Base-by-base conservation (phyloP, 179 eudicot species). In the Carnegiea gigantea region DNA sequence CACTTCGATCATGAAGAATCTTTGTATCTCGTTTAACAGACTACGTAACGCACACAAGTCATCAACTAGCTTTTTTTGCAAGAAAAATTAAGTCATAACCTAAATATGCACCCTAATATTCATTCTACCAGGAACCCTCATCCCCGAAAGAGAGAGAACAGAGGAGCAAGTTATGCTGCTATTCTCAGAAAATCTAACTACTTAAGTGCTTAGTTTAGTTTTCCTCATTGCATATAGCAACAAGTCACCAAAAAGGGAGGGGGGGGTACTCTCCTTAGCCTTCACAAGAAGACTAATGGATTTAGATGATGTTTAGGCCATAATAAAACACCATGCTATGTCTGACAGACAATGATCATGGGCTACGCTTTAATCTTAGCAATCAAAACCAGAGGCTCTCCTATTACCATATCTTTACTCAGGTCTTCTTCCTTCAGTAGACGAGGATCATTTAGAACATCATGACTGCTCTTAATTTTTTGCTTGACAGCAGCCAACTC, bases 371-470 rank as follows among this genome's bases (percentile, higher is more conserved):
- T 36, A 73, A 53, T 33, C 24, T 73, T 21, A 40, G 54, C 13
- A 43, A 8, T 15, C 43, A 71, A 15, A 11, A n/a, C 18, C 57
- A 26, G 4, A 26, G 64, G 77, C 30, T 40, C 44, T 64, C 67
- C 70, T 81, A 73, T 87, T 86, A 95, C 98, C 94, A 81, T 60
- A 81, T 92, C 92, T 70, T 87, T 85, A 77, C 76, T 81, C 13
- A 70, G 79, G 77, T 62, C 81, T 33, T 86, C 93, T 77, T 87
- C 93, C 83, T 93, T 96, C 77, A 96, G 86, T 64, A 96, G 94
- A 62, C 98, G 98, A 68, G 99, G 99, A 91, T 96, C 99, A 80
- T 96, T 83, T 82, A 96, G 85, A 36, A 96, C 98, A 88, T 96
- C 99, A 87, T 94, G 99, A 84, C 99, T 96, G 81, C 99, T 96